Evolutionary conservation across 2,329 filamentous ascomycete species (phyloP), one percentile per base, ranked within the genome.

Genomic region (Juglanconis oblonga): DNA sequence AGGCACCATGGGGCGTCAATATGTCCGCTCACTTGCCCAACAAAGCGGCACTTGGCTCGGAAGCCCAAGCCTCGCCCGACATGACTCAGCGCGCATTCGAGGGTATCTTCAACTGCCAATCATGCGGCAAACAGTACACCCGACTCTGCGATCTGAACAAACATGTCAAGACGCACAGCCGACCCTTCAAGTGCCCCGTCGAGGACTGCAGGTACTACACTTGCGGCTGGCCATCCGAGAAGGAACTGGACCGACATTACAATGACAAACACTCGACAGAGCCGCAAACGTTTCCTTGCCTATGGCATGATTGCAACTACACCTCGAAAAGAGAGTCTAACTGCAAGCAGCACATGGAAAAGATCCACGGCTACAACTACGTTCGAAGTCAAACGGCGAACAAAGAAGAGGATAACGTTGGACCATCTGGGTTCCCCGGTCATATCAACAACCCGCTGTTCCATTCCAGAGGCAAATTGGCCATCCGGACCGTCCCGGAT

Each of bases 271-370:
- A 93, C 73, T 87, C 86, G 31, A 73, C 77, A 48, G 76, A 82
- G 14, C 88, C 90, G n/a, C 77, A 80, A 17, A 79, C 87, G 64
- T 91, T 84, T 74, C 80, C 83, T 67, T 93, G 90, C 76, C 73
- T 80, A 32, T 92, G 81, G 69, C 73, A 78, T 32, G 81, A 81
- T 10, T 92, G 90, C 77, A 79, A 82, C 1, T 92, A 92, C 76
- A 81, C 82, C 49, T 91, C 88, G 35, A 92, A 92, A 77, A 83
- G 90, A 61, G 87, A 91, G 74, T 90, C 86, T 64, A 93, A 93
- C 72, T 91, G 88, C 81, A 92, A 92, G 74, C 89, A 92, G 70
- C 90, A 93, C 73, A 92, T 92, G 89, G 89, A 92, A 76, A 92
- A 92, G 72, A 84, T 87, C 1, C 90, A 93, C 69, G 82, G 83